Base-by-base conservation (phyloP, 768 basidiomycete species). In the Lentinula aciculospora region DNA sequence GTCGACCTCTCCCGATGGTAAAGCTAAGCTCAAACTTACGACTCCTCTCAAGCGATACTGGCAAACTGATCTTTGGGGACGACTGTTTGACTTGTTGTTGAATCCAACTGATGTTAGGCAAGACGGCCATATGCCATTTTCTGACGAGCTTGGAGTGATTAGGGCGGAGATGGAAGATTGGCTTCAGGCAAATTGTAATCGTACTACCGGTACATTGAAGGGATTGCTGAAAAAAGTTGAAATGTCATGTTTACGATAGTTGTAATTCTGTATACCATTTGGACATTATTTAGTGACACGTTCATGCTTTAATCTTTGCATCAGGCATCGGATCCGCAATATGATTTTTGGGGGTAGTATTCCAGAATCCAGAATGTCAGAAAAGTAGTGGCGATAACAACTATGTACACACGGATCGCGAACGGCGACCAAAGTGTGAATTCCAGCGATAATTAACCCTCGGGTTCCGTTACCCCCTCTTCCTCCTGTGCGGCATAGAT, bases 1-100 rank as follows among this genome's bases (percentile, higher is more conserved):
- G 2, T 67, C 73, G 15, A 62, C 68, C 3, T 68, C 64, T 13
- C 68, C 71, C 3, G 70, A 70, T 9, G 68, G 70, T 2, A 70
- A 69, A 45, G 66, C 68, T 40, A 72, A 79, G 58, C 81, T 85
- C 74, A 88, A 82, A 75, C 81, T 94, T 53, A 75, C 82, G 15
- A 84, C 86, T 28, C 82, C 88, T n/a, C 79, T 95, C 65, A 94
- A 94, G 68, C 80, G 97, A 59, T 99, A 99, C 70, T 98, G 97
- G 93, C 94, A 98, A 71, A 81, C 77, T 45, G 88, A 91, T 23
- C 71, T 96, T 23, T 96, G 97, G 93, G 87, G 75, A 32, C 71
- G 80, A 54, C 66, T 97, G 44, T 98, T 99, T 68, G 89, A 95
- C 64, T 62, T 88, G 28, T 72, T 98, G 56, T 83, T 99, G 58